These are phyloP conservation scores for Bruguiera hainesii DNA, from an alignment of 441 rosid genomes.

Conservation along the genomic window DNA sequence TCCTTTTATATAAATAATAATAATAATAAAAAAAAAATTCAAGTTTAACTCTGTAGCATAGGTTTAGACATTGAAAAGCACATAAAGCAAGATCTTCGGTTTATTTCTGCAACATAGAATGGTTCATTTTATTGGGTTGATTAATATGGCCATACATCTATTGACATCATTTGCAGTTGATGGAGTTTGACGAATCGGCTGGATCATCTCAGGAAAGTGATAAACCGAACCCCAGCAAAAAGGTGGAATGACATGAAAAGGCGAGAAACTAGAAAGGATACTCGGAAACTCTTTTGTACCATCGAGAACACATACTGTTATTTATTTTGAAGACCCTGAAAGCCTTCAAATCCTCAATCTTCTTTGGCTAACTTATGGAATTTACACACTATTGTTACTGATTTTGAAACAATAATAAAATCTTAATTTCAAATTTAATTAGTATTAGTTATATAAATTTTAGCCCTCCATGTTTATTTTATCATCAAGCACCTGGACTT, in stretches of 20 bases:
- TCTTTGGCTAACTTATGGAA: slow-evolving; percentile 28
- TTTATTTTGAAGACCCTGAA: slow-evolving; percentile 10
- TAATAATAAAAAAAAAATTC: no score
- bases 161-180: slow-evolving; percentile 47
- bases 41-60: neutral
- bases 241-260: slow-evolving; percentile 40
- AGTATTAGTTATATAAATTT: no score
- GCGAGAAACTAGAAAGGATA: neutral
- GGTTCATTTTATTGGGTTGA: no score
- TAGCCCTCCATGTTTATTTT: no score
- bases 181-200: slow-evolving; percentile 85
- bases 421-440: neutral
- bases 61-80: neutral
- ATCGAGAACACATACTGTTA: slow-evolving; percentile 6
- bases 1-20: no score
- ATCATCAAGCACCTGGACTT: no score
- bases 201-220: slow-evolving; percentile 40
- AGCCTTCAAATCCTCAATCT: slow-evolving; percentile 6
- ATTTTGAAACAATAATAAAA: slow-evolving; percentile 32
- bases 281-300: slow-evolving; percentile 8
- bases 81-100: no score
- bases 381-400: slow-evolving; percentile 28
- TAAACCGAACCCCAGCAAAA: slow-evolving; percentile 48
- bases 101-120: no score
- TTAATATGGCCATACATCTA: neutral